Percentiles rank a stretch among this genome's conserved stretches.
Evolutionary conservation across 108 stramenopile species (phyloP).

Genomic region (Skeletonema grethae): DNA sequence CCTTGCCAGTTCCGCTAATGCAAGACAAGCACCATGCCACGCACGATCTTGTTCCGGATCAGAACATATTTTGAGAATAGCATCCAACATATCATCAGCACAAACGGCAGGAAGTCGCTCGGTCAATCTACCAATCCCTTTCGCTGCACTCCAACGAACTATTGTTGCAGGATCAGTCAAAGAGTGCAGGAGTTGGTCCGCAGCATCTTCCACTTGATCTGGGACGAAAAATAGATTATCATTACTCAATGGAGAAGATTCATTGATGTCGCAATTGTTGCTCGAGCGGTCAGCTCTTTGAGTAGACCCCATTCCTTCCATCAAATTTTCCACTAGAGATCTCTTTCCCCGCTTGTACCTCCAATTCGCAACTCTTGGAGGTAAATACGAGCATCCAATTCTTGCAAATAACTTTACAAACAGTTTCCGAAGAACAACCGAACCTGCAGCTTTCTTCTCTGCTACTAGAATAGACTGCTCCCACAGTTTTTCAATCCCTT

Average conservation of each 20-base stretch:
- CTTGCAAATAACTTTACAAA: constrained; percentile 94
- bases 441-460: constrained; percentile 46
- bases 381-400: constrained; percentile 86
- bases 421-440: constrained; percentile 76
- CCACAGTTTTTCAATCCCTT: constrained; percentile 55
- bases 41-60: constrained; percentile 80
- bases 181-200: constrained; percentile 84
- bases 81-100: constrained; percentile 96
- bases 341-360: constrained; percentile 93
- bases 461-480: constrained; percentile 53
- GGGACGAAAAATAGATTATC: constrained; percentile 75
- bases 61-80: constrained; percentile 75
- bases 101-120: constrained; percentile 87
- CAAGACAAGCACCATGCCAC: constrained; percentile 98
- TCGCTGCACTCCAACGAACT: constrained; percentile 98
- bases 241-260: background rate
- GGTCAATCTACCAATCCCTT: constrained; percentile 96
- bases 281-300: background rate
- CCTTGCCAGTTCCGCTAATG: constrained; percentile 94
- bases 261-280: background rate
- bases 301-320: constrained; percentile 11
- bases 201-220: constrained; percentile 94
- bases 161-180: constrained; percentile 89
- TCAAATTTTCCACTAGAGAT: constrained; percentile 79
- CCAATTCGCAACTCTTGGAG: constrained; percentile 92